These are phyloP conservation scores for Pseudopithomyces chartarum DNA, from an alignment of 2,329 filamentous ascomycete species.

Conservation along the genomic window DNA sequence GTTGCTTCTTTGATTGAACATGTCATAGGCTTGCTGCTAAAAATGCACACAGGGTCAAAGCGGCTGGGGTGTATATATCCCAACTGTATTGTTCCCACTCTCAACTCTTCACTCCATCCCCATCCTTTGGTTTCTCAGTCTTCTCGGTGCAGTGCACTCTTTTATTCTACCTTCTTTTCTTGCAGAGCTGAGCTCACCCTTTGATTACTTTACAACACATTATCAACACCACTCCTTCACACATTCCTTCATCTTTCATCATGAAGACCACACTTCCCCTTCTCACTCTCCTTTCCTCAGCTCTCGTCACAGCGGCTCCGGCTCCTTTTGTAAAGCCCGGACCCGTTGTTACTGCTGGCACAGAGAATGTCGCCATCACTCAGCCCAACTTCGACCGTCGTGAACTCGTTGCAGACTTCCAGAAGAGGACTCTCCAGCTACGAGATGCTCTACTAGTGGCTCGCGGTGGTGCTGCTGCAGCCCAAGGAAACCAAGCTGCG, in stretches of 20 bases:
- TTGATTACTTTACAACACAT: slow-evolving; percentile 22
- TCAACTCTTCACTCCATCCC: slow-evolving; percentile 13
- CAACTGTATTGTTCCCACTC: not conserved
- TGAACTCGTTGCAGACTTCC: slow-evolving; percentile 29
- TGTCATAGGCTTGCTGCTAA: slow-evolving; percentile 17
- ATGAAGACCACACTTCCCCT: slow-evolving; percentile 43
- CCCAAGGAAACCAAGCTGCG: slow-evolving; percentile 5
- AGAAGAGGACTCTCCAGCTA: slow-evolving; percentile 32
- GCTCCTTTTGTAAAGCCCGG: slow-evolving; percentile 36
- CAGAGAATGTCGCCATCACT: slow-evolving; percentile 28
- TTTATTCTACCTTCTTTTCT: slow-evolving; percentile 27
- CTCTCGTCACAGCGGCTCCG: slow-evolving; percentile 39
- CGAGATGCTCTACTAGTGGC: slow-evolving; percentile 29
- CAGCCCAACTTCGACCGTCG: slow-evolving; percentile 28
- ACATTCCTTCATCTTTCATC: slow-evolving; percentile 21
- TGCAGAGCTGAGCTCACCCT: slow-evolving; percentile 44
- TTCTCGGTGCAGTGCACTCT: slow-evolving; percentile 41
- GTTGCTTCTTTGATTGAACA: slow-evolving; percentile 17
- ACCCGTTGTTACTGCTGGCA: slow-evolving; percentile 27
- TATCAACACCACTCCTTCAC: slow-evolving; percentile 21
- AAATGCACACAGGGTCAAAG: slow-evolving; percentile 14
- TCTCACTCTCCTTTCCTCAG: slow-evolving; percentile 40
- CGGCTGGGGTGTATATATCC: slow-evolving; percentile 12
- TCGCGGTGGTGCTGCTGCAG: slow-evolving; percentile 3
- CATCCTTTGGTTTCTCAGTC: slow-evolving; percentile 19